These are phyloP conservation scores for Gyromitra esculenta DNA, from an alignment of 2,329 filamentous ascomycete species.

Conservation along the genomic window DNA sequence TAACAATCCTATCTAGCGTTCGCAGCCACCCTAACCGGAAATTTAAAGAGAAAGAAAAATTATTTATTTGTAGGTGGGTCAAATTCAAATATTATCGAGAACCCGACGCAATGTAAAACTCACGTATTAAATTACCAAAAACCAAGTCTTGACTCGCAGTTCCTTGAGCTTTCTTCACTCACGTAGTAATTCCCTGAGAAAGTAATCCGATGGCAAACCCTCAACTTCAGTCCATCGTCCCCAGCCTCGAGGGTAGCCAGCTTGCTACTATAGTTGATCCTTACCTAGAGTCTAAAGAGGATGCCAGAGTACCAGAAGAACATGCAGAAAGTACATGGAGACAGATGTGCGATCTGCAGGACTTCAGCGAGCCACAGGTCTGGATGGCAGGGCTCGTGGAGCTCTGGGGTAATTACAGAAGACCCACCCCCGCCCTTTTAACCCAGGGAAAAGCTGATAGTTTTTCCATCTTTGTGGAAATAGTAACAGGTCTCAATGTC, in stretches of 20 bases:
- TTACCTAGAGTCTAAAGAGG: neutral
- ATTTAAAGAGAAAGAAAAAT: too few species aligned
- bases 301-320: neutral
- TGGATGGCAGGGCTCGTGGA: constrained; percentile 34
- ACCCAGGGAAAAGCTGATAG: neutral
- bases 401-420: constrained; percentile 7
- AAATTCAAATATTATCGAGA: too few species aligned
- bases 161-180: neutral
- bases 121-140: neutral
- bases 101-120: too few species aligned
- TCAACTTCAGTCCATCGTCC: neutral
- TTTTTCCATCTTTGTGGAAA: neutral
- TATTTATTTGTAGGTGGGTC: too few species aligned
- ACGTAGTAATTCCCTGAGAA: neutral
- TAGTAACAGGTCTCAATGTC: constrained; percentile 28
- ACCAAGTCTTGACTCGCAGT: neutral
- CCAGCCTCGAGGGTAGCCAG: neutral
- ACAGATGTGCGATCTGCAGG: constrained; percentile 1
- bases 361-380: neutral
- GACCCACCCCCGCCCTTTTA: neutral
- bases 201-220: neutral
- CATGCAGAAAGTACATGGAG: neutral
- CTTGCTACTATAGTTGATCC: neutral
- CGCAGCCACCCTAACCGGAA: too few species aligned
- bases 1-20: too few species aligned